Evolutionary conservation across 345 rosid species (phyloP).

Genomic region (Hibiscus mutabilis): DNA sequence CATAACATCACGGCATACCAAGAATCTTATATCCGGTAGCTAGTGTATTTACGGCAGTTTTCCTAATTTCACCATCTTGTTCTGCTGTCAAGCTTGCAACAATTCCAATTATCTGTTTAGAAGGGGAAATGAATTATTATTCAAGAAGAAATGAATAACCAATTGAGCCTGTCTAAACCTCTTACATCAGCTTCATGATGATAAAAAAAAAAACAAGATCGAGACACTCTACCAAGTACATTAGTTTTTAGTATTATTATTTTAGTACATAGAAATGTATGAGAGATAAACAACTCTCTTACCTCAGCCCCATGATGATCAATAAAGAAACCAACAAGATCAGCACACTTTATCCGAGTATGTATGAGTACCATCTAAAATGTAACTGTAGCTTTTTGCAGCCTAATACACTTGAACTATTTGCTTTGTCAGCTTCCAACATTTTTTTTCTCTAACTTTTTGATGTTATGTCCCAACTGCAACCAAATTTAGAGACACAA

Average conservation of each 20-base stretch:
- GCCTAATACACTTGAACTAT: constrained; percentile 66
- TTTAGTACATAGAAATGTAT: no score
- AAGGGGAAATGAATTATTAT: not conserved
- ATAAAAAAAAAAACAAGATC: constrained; percentile 87
- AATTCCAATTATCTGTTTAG: constrained; percentile 69
- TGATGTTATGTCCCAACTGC: constrained; percentile 96
- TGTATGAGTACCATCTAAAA: constrained; percentile 96
- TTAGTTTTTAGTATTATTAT: constrained; percentile 92
- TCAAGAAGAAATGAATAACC: not conserved
- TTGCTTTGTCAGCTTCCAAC: constrained; percentile 90
- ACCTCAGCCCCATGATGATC: constrained; percentile 95
- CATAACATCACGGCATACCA: constrained; percentile 43
- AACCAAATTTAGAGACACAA: constrained; percentile 9
- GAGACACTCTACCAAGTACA: constrained; percentile 79
- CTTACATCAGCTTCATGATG: constrained; percentile 81
- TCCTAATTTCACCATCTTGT: constrained; percentile 94
- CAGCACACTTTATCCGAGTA: constrained; percentile 84
- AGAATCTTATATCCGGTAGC: constrained; percentile 93
- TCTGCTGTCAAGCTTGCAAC: constrained; percentile 98
- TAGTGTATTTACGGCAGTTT: constrained; percentile 86
- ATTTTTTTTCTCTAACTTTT: constrained; percentile 95
- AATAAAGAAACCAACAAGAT: constrained; percentile 77
- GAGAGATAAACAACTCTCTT: not conserved
- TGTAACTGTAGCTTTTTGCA: constrained; percentile 63
- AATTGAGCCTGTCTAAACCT: constrained; percentile 9